Conservation (phyloP, 345 rosid species). For the Gossypium turneri region DNA sequence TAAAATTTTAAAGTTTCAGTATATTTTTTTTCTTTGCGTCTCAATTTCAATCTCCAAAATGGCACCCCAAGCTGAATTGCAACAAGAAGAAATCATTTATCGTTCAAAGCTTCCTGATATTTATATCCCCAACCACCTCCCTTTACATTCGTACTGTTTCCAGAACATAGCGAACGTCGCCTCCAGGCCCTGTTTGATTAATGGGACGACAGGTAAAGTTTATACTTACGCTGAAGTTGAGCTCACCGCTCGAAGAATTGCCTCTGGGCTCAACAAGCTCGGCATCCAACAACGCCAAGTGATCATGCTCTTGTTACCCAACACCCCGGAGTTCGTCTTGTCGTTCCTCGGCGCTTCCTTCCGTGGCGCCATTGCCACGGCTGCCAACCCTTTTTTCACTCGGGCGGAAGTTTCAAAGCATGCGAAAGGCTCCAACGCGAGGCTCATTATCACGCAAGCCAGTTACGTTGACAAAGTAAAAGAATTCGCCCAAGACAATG, state of each 20-base stretch:
- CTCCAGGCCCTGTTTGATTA: conserved; percentile 65
- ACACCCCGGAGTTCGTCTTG: conserved; percentile 66
- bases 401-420: conserved; percentile 72
- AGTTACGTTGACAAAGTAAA: conserved; percentile 50
- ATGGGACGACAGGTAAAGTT: conserved; percentile 55
- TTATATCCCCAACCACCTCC: conserved; percentile 64
- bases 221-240: conserved; percentile 72
- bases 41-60: not conserved
- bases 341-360: conserved; percentile 72
- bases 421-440: conserved; percentile 49
- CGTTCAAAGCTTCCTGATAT: conserved; percentile 80
- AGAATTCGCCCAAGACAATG: conserved; percentile 29
- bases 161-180: conserved; percentile 40
- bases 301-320: conserved; percentile 69
- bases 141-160: conserved; percentile 68
- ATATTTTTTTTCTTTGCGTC: not conserved
- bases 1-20: not conserved
- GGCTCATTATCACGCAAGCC: conserved; percentile 59
- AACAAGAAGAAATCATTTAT: conserved; percentile 47
- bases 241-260: conserved; percentile 47
- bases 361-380: conserved; percentile 59
- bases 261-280: conserved; percentile 46
- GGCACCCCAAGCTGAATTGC: conserved; percentile 18
- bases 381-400: conserved; percentile 84
- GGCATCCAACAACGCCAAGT: conserved; percentile 63